Evolutionary conservation across 352 stramenopile species (phyloP).

Genomic region (Elongisporangium senticosum): DNA sequence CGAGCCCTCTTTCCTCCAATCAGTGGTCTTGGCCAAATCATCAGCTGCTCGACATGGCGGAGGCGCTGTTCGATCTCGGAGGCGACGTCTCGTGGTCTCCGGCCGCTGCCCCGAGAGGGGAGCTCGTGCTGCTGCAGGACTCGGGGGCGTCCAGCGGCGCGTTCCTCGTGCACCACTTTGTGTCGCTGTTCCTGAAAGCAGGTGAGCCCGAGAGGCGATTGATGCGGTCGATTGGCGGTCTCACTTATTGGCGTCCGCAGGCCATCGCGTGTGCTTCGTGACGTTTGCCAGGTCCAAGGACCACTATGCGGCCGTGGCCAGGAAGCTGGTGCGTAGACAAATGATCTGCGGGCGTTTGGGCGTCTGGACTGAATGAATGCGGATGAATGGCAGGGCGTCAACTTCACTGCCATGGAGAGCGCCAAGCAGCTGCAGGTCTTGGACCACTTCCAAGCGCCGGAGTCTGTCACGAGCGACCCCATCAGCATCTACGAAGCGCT

Average conservation of each 20-base stretch:
- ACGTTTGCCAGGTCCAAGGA: constrained; percentile 38
- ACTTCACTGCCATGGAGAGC: constrained; percentile 27
- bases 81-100: constrained; percentile 52
- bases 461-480: neutral
- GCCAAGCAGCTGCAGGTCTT: constrained; percentile 35
- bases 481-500: constrained; percentile 32
- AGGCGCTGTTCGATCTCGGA: constrained; percentile 44
- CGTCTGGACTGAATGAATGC: neutral
- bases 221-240: neutral
- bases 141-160: constrained; percentile 38
- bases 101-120: constrained; percentile 31
- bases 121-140: constrained; percentile 60
- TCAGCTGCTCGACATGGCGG: constrained; percentile 28
- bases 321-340: constrained; percentile 69
- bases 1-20: neutral
- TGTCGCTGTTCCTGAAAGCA: constrained; percentile 64
- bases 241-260: constrained; percentile 8
- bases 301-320: constrained; percentile 55
- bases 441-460: constrained; percentile 21
- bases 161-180: constrained; percentile 73
- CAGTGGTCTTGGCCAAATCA: neutral
- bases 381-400: constrained; percentile 32
- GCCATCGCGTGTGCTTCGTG: constrained; percentile 59
- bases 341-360: neutral
- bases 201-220: constrained; percentile 14